Evolutionary conservation across 2,329 filamentous ascomycete species (phyloP).

Genomic region (Penicillium rolfsii): DNA sequence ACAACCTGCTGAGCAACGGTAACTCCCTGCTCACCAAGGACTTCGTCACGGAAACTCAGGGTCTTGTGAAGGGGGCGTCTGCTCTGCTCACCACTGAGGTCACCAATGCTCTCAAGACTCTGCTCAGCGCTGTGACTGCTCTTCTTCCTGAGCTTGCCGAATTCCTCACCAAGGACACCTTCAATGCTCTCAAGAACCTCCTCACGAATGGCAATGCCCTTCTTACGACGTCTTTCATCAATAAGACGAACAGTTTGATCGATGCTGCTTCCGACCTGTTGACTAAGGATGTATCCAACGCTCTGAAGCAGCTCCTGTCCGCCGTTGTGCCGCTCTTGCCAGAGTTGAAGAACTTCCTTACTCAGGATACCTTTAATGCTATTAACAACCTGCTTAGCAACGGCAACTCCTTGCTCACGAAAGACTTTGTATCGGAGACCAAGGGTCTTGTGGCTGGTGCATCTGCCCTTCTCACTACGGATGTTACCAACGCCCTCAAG

Average conservation of each 20-base stretch:
- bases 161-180: slow-evolving; percentile 23
- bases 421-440: slow-evolving; percentile 20
- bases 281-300: slow-evolving; percentile 17
- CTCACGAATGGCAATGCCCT: slow-evolving; percentile 28
- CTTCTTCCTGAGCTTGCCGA: slow-evolving; percentile 23
- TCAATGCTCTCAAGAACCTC: slow-evolving; percentile 23
- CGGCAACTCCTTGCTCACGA: slow-evolving; percentile 20
- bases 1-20: slow-evolving; percentile 20
- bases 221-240: slow-evolving; percentile 25
- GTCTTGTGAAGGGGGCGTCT: slow-evolving; percentile 25
- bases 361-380: slow-evolving; percentile 24
- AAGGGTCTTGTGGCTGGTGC: slow-evolving; percentile 21
- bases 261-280: slow-evolving; percentile 22
- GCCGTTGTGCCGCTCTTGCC: slow-evolving; percentile 24
- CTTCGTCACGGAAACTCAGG: slow-evolving; percentile 28
- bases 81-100: slow-evolving; percentile 25
- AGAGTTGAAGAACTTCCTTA: slow-evolving; percentile 27
- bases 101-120: slow-evolving; percentile 24
- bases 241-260: slow-evolving; percentile 26
- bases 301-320: slow-evolving; percentile 28
- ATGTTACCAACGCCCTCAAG: slow-evolving; percentile 27
- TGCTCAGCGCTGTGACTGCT: slow-evolving; percentile 23
- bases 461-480: slow-evolving; percentile 18
- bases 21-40: slow-evolving; percentile 24
- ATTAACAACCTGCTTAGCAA: slow-evolving; percentile 24